These are phyloP conservation scores for Chlorella sorokiniana DNA, from an alignment of 139 green algal genomes.

Conservation along the genomic window DNA sequence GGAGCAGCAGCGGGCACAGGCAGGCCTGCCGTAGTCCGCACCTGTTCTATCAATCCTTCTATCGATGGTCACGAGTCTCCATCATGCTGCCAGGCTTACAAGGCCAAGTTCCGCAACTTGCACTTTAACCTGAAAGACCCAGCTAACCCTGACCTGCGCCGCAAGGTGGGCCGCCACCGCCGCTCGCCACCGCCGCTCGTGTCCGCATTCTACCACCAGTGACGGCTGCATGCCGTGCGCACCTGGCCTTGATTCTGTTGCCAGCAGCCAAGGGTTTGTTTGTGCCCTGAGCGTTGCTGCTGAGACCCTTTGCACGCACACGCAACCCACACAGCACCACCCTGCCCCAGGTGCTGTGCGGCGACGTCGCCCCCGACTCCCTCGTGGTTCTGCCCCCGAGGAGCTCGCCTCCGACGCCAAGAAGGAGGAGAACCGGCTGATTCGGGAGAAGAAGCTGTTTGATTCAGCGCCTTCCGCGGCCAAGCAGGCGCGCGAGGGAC, in stretches of 20 bases:
- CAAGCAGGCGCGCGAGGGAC: slow-evolving; percentile 10
- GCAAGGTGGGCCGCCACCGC: slow-evolving; percentile 14
- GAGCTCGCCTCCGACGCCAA: slow-evolving; percentile 88
- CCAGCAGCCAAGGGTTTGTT: no score
- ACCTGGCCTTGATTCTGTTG: no score
- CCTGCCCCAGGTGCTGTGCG: slow-evolving; percentile 47
- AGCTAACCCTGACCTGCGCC: slow-evolving; percentile 82
- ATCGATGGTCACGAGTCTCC: not conserved
- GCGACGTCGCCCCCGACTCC: slow-evolving; percentile 43
- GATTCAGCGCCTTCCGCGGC: slow-evolving; percentile 58
- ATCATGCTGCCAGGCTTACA: slow-evolving; percentile 72
- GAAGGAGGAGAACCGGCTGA: slow-evolving; percentile 78
- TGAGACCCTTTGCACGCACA: not conserved
- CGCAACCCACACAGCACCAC: not conserved
- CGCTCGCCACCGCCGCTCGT: no score
- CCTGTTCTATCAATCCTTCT: not conserved
- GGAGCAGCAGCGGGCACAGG: no score
- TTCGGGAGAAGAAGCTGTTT: slow-evolving; percentile 81
- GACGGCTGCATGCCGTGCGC: no score
- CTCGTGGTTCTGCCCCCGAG: slow-evolving; percentile 86
- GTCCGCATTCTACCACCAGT: no score
- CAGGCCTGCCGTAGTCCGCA: no score
- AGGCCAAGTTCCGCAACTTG: slow-evolving; percentile 89
- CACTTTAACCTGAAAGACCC: slow-evolving; percentile 96
- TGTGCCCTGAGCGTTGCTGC: not conserved